Conservation (phyloP, 2,329 filamentous ascomycete genomes). For the Aspergillus fumigatus region DNA sequence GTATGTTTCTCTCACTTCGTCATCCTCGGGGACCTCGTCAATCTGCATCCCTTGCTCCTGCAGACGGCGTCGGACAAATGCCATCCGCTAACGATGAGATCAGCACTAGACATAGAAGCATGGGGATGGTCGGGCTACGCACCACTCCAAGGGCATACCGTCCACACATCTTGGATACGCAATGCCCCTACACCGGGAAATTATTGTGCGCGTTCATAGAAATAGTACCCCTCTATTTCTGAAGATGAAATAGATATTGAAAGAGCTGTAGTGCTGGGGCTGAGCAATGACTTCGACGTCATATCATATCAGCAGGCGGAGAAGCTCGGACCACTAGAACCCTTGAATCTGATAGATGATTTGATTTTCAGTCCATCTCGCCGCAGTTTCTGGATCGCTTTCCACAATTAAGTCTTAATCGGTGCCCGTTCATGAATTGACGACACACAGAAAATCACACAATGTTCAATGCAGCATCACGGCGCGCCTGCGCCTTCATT, state of each 20-base stretch:
- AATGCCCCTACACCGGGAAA: neutral
- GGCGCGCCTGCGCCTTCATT: constrained; percentile 26
- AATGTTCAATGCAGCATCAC: constrained; percentile 25
- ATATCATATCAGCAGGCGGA: constrained; percentile 16
- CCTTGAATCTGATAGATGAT: constrained; percentile 9
- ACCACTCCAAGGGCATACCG: constrained; percentile 62
- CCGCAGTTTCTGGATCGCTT: neutral
- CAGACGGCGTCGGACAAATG: constrained; percentile 68
- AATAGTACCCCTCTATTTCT: neutral
- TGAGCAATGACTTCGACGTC: constrained; percentile 18
- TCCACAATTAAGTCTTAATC: too few species aligned
- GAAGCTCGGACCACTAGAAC: constrained; percentile 21
- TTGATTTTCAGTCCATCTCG: constrained; percentile 4
- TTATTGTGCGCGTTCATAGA: neutral
- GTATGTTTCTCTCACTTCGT: constrained; percentile 69
- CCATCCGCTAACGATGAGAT: constrained; percentile 59
- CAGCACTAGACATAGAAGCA: neutral
- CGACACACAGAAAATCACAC: neutral
- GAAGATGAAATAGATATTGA: neutral
- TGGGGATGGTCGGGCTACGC: constrained; percentile 24
- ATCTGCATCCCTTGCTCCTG: constrained; percentile 70
- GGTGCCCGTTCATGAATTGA: neutral
- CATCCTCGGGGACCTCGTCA: constrained; percentile 66
- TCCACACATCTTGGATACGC: constrained; percentile 57
- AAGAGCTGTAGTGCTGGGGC: neutral